These are phyloP conservation scores for Calonectria fujianensis DNA, from an alignment of 2,329 filamentous ascomycete genomes.

Conservation along the genomic window DNA sequence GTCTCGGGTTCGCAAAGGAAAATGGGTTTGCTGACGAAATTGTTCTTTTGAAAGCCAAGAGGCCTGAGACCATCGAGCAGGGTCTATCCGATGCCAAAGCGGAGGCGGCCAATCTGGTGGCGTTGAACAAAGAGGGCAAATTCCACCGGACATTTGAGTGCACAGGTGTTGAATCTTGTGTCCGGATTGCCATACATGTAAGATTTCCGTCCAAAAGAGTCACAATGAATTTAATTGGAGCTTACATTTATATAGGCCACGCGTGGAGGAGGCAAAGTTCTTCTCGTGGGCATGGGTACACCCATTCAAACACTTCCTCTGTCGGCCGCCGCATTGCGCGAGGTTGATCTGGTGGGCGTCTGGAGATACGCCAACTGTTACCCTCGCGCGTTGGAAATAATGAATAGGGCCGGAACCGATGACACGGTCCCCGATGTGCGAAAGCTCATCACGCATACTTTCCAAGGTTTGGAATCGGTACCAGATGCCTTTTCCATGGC, in stretches of 20 bases:
- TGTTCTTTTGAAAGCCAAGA: not conserved
- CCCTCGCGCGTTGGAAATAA: conserved; percentile 11
- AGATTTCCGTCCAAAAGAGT: not conserved
- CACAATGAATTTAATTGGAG: too few species aligned
- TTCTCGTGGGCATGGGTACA: conserved; percentile 9
- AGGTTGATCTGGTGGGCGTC: conserved; percentile 15
- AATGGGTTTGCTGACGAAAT: conserved; percentile 5
- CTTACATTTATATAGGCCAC: not conserved
- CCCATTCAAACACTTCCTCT: conserved; percentile 6
- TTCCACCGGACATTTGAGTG: conserved; percentile 11
- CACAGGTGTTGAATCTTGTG: conserved; percentile 9
- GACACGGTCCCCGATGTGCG: not conserved
- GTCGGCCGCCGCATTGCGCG: not conserved
- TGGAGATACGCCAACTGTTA: conserved; percentile 20
- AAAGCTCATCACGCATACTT: conserved; percentile 7
- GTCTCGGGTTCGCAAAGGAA: not conserved
- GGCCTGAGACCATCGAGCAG: not conserved
- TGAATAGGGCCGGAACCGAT: not conserved
- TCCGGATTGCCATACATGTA: not conserved
- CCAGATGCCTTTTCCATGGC: conserved; percentile 14
- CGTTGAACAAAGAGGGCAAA: not conserved
- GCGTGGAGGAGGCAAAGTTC: not conserved
- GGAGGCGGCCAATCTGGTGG: not conserved
- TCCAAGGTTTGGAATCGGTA: not conserved
- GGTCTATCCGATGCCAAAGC: not conserved